phyloP scores from a whole-genome alignment of 352 stramenopile species.

The Nothophytophthora sp. region DNA sequence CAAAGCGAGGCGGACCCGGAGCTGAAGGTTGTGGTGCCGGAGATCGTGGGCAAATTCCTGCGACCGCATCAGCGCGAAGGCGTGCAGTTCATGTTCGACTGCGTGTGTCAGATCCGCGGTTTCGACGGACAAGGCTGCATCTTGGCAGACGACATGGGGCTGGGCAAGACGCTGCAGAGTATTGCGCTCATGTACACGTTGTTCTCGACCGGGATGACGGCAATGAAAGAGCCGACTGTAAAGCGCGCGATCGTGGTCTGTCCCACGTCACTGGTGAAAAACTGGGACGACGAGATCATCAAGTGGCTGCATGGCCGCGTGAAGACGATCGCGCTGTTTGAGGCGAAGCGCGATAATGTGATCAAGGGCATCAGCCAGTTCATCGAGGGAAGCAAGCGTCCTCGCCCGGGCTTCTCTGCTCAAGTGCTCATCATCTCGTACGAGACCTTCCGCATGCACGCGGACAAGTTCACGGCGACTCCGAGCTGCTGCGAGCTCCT shows the following conservation, averaged over 20 bases:
- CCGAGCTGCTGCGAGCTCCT: constrained; percentile 93
- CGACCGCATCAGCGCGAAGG: constrained; percentile 96
- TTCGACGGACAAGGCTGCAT: constrained; percentile 89
- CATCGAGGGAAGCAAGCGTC: constrained; percentile 76
- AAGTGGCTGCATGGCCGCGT: constrained; percentile 87
- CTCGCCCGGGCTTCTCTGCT: constrained; percentile 46
- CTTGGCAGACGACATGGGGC: constrained; percentile 87
- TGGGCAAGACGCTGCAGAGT: constrained; percentile 89
- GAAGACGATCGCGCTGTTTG: constrained; percentile 83
- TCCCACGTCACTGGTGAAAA: constrained; percentile 87
- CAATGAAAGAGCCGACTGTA: constrained; percentile 71
- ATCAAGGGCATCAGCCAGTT: constrained; percentile 85
- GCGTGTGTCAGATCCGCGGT: constrained; percentile 72
- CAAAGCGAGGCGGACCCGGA: constrained; percentile 64
- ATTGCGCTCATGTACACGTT: constrained; percentile 89
- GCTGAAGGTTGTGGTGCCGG: constrained; percentile 77
- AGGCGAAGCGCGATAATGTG: constrained; percentile 80
- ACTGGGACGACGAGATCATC: constrained; percentile 90
- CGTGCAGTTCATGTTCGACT: constrained; percentile 98
- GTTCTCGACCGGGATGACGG: constrained; percentile 66
- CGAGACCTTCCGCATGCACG: constrained; percentile 94
- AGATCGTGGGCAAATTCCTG: constrained; percentile 94
- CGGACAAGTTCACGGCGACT: constrained; percentile 88
- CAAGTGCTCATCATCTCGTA: constrained; percentile 90
- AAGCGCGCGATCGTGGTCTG: constrained; percentile 81